A percentile compares a stretch with the other conserved stretches of the same genome.
These are phyloP conservation scores for Penicillium sp. DNA, from an alignment of 2,329 filamentous ascomycete species.

Conservation along the genomic window DNA sequence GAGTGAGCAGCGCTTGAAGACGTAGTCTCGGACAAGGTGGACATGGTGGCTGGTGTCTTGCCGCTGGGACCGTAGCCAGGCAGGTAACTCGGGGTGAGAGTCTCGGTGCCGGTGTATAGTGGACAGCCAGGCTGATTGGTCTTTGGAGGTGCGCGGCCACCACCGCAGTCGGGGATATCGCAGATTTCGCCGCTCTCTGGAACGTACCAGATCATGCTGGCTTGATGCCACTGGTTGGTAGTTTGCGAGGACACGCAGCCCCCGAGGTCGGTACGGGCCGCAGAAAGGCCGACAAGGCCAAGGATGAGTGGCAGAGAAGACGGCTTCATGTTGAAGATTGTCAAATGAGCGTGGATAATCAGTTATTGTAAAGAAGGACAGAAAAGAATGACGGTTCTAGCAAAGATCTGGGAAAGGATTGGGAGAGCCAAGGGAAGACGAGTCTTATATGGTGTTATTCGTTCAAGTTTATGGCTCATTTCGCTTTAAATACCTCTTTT, in stretches of 20 bases:
- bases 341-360: neutral
- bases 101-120: conserved; percentile 22
- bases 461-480: too few relatives aligned
- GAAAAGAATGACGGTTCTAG: too few relatives aligned
- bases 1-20: conserved; percentile 1
- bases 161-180: conserved; percentile 60
- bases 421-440: too few relatives aligned
- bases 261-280: conserved; percentile 22
- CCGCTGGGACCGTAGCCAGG: conserved; percentile 20
- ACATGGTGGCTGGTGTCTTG: conserved; percentile 15
- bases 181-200: conserved; percentile 61
- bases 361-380: neutral
- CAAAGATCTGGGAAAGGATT: too few relatives aligned
- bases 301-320: conserved; percentile 17
- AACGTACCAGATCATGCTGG: conserved; percentile 49
- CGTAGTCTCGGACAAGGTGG: conserved; percentile 9
- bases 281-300: conserved; percentile 10
- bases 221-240: conserved; percentile 23
- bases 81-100: conserved; percentile 20
- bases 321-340: conserved; percentile 19
- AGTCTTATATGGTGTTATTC: too few relatives aligned
- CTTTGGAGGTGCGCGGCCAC: conserved; percentile 60
- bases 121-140: conserved; percentile 57
- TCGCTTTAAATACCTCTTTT: too few relatives aligned
- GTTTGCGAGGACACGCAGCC: conserved; percentile 26